Conservation (phyloP, 768 basidiomycete species). For the Panus rudis region DNA sequence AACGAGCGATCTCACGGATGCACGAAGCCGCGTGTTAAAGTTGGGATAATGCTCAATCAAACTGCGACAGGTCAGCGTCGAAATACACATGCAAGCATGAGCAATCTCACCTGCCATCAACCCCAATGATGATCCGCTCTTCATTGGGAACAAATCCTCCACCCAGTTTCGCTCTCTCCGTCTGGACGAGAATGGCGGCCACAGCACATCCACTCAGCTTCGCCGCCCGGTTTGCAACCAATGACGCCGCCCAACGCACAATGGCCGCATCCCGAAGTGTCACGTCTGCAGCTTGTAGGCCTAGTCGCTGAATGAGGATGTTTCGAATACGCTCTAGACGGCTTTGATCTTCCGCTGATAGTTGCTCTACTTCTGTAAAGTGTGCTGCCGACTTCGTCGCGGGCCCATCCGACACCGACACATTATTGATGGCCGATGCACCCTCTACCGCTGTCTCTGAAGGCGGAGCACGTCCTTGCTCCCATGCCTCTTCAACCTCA, state of each 20-base stretch:
- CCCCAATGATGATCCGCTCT: slow-evolving; percentile 67
- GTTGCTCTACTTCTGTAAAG: slow-evolving; percentile 20
- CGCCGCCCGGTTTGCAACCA: slow-evolving; percentile 80
- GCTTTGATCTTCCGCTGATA: slow-evolving; percentile 16
- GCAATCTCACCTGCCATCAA: slow-evolving; percentile 77
- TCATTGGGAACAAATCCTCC: slow-evolving; percentile 23
- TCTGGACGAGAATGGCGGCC: slow-evolving; percentile 81
- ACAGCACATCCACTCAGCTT: slow-evolving; percentile 81
- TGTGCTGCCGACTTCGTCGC: slow-evolving; percentile 11
- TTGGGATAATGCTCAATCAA: slow-evolving; percentile 89
- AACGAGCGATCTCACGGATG: slow-evolving; percentile 66
- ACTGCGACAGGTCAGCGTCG: slow-evolving; percentile 31
- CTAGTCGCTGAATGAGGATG: slow-evolving; percentile 57
- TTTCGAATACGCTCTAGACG: slow-evolving; percentile 49
- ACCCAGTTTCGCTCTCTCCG: slow-evolving; percentile 52
- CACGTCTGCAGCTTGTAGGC: slow-evolving; percentile 47
- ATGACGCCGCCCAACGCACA: slow-evolving; percentile 70
- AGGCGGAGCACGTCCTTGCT: slow-evolving; percentile 14
- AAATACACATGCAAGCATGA: background rate
- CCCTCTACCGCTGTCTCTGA: slow-evolving; percentile 1
- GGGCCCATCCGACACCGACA: background rate
- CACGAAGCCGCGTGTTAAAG: slow-evolving; percentile 70
- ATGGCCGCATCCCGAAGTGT: slow-evolving; percentile 47
- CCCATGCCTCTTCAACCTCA: slow-evolving; percentile 73
- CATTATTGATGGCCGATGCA: background rate